Evolutionary conservation across 495 filamentous ascomycete genomes (phyloP), one percentile per base, ranked within the genome.

Genomic region (Umbilicaria muhlenbergii): DNA sequence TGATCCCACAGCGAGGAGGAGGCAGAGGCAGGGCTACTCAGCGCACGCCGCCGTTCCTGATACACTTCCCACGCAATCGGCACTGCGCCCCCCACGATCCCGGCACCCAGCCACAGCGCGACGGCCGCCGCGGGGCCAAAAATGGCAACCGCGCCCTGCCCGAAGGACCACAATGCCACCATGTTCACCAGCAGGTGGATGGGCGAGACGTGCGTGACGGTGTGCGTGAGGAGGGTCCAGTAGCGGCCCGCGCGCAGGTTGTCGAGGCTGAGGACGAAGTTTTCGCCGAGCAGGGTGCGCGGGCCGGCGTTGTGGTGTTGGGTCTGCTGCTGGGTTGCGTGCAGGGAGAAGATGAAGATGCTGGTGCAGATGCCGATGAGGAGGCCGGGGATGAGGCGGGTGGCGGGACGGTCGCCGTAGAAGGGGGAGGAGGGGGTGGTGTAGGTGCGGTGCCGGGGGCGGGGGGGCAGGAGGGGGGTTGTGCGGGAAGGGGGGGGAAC

Each of bases 111-210:
- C 42, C 45, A 51, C 8, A 44, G 4, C 3, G 11, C 32, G 21
- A 42, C 7, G 34, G 39, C 40, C n/a, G 16, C 13, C 7, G 14
- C n/a, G 3, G 37, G 13, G 3, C 44, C 44, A 32, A 47, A 34
- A 2, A 37, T 1, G 1, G 0, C 1, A 38, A 45, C 34, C 6
- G 15, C 11, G 5, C 0, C 0, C 1, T n/a, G 21, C 13, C 37
- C 45, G n/a, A 51, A 32, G 12, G 11, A 28, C 28, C 34, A 44
- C 13, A 51, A 14, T 11, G 34, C 24, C 1, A 4, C 5, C 42
- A 48, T 42, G 37, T 48, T 48, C 19, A 45, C 0, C 5, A 32
- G 12, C 1, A 51, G 45, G 32, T 51, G 49, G 11, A 36, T 3
- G 7, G 34, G 32, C 4, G n/a, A 14, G 19, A 7, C 5, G 17